A percentile compares a stretch with the other conserved stretches of the same genome.
Conservation (phyloP, 2,329 filamentous ascomycete genomes). For the Clarireedia sp. region DNA sequence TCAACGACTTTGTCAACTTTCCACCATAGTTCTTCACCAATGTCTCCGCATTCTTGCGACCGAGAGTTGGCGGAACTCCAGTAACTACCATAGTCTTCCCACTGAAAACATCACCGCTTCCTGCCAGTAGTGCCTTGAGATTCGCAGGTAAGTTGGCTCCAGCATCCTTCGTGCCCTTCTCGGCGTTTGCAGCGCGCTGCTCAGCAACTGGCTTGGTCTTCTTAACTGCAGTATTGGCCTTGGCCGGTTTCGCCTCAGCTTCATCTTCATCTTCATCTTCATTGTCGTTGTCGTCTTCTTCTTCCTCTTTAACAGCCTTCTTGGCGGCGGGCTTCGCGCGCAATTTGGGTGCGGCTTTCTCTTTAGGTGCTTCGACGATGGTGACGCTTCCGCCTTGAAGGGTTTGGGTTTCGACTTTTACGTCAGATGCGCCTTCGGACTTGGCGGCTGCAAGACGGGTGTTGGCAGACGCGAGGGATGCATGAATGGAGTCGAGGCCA, state of each 20-base stretch:
- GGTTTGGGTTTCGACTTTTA: constrained; percentile 5
- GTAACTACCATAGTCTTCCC: constrained; percentile 17
- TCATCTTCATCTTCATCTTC: not conserved
- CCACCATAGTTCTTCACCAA: constrained; percentile 19
- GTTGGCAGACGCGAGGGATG: constrained; percentile 13
- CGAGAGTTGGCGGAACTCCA: constrained; percentile 18
- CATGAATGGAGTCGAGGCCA: constrained; percentile 14
- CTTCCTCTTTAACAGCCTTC: not conserved
- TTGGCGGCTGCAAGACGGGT: constrained; percentile 7
- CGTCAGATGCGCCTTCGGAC: not conserved
- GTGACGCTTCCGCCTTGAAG: constrained; percentile 15
- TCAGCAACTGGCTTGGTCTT: constrained; percentile 21
- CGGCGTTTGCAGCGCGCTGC: constrained; percentile 17
- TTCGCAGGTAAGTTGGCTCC: constrained; percentile 15
- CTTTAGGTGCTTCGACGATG: not conserved
- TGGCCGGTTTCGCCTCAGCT: not conserved
- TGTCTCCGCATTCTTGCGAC: constrained; percentile 18
- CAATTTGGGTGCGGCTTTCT: not conserved
- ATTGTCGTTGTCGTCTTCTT: not conserved
- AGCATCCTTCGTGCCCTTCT: constrained; percentile 12
- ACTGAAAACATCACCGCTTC: constrained; percentile 9
- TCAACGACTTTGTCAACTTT: constrained; percentile 18
- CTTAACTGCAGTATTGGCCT: constrained; percentile 7
- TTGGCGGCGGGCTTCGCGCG: not conserved
- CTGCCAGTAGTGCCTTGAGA: constrained; percentile 12